A percentile compares a stretch with the other conserved stretches of the same genome.
Conservation (phyloP, 2,329 filamentous ascomycete genomes). For the Penicillium rolfsii region DNA sequence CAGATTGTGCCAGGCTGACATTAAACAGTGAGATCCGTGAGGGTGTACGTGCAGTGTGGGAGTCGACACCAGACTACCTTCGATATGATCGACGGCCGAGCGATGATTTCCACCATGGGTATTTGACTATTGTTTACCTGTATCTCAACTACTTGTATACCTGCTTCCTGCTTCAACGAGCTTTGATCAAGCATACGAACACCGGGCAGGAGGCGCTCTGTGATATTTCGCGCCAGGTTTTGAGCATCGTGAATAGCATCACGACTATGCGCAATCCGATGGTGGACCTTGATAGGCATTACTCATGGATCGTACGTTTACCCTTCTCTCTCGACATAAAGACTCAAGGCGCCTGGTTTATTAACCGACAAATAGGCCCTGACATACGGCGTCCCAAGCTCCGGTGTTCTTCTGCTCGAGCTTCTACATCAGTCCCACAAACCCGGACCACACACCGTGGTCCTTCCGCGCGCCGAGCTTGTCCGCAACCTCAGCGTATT, state of each 20-base stretch:
- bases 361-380: slow-evolving; percentile 29
- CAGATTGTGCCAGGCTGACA: neutral
- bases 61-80: slow-evolving; percentile 30
- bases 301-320: slow-evolving; percentile 41
- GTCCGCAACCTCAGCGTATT: slow-evolving; percentile 43
- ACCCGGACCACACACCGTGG: slow-evolving; percentile 29
- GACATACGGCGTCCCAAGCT: slow-evolving; percentile 39
- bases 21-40: slow-evolving; percentile 30
- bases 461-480: slow-evolving; percentile 36
- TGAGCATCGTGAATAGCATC: slow-evolving; percentile 37
- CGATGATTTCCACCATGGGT: slow-evolving; percentile 20
- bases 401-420: slow-evolving; percentile 40
- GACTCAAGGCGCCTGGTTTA: neutral
- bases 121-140: slow-evolving; percentile 30
- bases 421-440: slow-evolving; percentile 39
- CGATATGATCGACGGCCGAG: slow-evolving; percentile 30
- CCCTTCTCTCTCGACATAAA: neutral
- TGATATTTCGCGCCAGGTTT: slow-evolving; percentile 36
- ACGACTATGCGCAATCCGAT: slow-evolving; percentile 33
- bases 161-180: slow-evolving; percentile 39
- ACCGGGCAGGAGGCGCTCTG: slow-evolving; percentile 38
- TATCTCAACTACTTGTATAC: slow-evolving; percentile 44
- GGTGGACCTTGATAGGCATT: slow-evolving; percentile 39
- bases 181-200: slow-evolving; percentile 38
- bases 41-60: slow-evolving; percentile 32